These are phyloP conservation scores for Ulota crispa DNA, from an alignment of 225 moss, liverwort and hornwort species.

Conservation along the genomic window DNA sequence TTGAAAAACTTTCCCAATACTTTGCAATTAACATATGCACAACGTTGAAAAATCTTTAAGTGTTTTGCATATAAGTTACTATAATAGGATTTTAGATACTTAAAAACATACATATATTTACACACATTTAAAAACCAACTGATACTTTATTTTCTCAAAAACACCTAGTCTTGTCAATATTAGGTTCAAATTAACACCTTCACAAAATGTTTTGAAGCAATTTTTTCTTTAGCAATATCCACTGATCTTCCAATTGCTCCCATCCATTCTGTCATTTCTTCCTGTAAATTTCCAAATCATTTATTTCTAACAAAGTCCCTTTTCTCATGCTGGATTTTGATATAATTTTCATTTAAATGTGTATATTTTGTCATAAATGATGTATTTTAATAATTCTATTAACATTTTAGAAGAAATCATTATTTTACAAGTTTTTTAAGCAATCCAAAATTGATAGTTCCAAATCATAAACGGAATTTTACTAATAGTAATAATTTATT, in stretches of 20 bases:
- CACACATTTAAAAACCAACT: neutral
- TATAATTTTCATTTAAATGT: too few relatives aligned
- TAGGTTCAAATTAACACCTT: conserved; percentile 7
- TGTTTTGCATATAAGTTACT: too few relatives aligned
- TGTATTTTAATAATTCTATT: too few relatives aligned
- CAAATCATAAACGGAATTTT: neutral
- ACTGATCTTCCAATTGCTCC: conserved; percentile 44
- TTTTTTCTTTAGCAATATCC: conserved; percentile 32
- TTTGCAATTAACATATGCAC: too few relatives aligned
- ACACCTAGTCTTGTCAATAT: neutral
- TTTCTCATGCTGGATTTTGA: neutral
- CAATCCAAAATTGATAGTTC: accelerated
- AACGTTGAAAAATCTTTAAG: too few relatives aligned
- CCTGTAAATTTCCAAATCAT: neutral
- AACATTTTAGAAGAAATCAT: neutral
- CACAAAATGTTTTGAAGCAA: neutral
- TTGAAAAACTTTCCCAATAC: too few relatives aligned
- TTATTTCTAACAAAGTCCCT: neutral
- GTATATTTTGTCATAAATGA: too few relatives aligned
- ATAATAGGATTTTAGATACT: too few relatives aligned
- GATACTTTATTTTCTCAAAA: neutral
- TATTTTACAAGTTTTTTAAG: neutral
- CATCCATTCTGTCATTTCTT: conserved; percentile 56
- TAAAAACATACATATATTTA: too few relatives aligned
- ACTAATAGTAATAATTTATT: neutral